phyloP scores from a whole-genome alignment of 768 basidiomycete species.

The Mycena rosella region DNA sequence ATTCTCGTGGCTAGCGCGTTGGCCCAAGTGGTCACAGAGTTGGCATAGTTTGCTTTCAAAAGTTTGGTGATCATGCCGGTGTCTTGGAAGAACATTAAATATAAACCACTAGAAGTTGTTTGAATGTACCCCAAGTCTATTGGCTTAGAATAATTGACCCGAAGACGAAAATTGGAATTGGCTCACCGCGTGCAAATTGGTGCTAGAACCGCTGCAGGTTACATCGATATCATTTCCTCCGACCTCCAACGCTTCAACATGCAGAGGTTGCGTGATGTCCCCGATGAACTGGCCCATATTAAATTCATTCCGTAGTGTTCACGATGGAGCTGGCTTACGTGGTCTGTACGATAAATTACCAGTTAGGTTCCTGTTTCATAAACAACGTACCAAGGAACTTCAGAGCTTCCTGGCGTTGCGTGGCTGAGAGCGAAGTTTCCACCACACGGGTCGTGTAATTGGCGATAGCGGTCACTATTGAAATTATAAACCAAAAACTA shows the following conservation, averaged over 20 bases:
- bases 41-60: conserved; percentile 48
- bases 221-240: conserved; percentile 61
- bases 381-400: conserved; percentile 60
- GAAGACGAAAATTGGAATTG: not conserved
- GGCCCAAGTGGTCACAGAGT: conserved; percentile 55
- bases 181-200: conserved; percentile 59
- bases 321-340: not conserved
- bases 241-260: conserved; percentile 57
- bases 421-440: conserved; percentile 54
- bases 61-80: conserved; percentile 56
- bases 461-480: conserved; percentile 64
- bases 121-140: conserved; percentile 1
- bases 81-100: conserved; percentile 38
- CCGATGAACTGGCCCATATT: conserved; percentile 53
- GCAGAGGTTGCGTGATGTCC: conserved; percentile 64
- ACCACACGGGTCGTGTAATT: conserved; percentile 67
- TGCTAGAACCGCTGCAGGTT: conserved; percentile 53
- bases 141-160: not conserved
- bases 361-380: not conserved
- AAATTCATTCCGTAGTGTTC: no score
- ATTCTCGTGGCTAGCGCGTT: conserved; percentile 56
- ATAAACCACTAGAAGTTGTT: not conserved
- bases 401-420: conserved; percentile 64
- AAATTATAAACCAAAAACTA: conserved; percentile 1
- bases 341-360: not conserved